Conservation (phyloP, 2,329 filamentous ascomycete genomes). For the Epichloe hybrida region DNA sequence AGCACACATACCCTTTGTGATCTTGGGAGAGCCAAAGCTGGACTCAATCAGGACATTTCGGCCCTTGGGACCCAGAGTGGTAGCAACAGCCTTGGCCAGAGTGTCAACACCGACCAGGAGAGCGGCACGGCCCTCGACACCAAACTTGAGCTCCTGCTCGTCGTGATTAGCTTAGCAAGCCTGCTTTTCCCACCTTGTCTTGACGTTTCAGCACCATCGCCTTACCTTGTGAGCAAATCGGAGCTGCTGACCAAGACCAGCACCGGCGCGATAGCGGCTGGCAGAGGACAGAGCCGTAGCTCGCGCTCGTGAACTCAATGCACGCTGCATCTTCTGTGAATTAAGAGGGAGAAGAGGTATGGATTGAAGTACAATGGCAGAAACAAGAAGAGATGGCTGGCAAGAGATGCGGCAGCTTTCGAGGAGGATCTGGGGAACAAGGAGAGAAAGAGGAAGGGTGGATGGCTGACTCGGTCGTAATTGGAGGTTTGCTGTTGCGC, state of each 20-base stretch:
- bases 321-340: constrained; percentile 70
- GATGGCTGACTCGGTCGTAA: constrained; percentile 2
- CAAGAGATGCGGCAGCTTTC: constrained; percentile 5
- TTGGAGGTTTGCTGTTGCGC: constrained; percentile 10
- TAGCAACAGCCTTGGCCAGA: constrained; percentile 87
- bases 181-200: no score
- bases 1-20: constrained; percentile 69
- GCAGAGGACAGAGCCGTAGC: constrained; percentile 66
- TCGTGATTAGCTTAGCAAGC: neutral
- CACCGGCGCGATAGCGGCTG: constrained; percentile 50
- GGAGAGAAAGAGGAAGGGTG: constrained; percentile 4
- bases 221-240: constrained; percentile 92
- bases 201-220: neutral
- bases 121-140: constrained; percentile 80
- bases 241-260: constrained; percentile 70
- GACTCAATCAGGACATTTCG: constrained; percentile 98
- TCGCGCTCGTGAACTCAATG: constrained; percentile 68
- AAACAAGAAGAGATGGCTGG: constrained; percentile 13
- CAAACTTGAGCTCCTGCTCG: constrained; percentile 86
- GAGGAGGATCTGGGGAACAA: constrained; percentile 2
- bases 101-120: constrained; percentile 93
- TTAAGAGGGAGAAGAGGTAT: constrained; percentile 21
- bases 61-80: constrained; percentile 94
- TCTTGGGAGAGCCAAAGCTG: constrained; percentile 96
- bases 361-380: constrained; percentile 9